phyloP scores from a whole-genome alignment of 495 filamentous ascomycete species.

The Aspergillus coremiiformis region DNA sequence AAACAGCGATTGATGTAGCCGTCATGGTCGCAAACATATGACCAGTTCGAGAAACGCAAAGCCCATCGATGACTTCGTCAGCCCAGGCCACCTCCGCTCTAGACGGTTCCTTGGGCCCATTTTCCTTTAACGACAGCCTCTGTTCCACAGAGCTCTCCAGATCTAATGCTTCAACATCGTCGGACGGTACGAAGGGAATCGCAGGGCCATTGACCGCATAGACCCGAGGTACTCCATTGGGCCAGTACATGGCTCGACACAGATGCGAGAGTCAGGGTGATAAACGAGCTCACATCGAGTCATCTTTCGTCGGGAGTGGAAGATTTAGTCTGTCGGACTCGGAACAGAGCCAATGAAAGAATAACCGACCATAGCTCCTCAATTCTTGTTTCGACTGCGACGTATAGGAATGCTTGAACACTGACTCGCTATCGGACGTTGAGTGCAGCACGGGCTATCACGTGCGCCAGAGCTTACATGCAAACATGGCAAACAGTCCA shows the following conservation, averaged over 20 bases:
- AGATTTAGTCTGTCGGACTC: slow-evolving; percentile 15
- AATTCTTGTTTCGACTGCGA: background rate
- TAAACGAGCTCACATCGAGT: slow-evolving; percentile 33
- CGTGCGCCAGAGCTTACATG: slow-evolving; percentile 10
- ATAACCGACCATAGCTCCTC: slow-evolving; percentile 16
- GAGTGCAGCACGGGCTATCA: slow-evolving; percentile 5
- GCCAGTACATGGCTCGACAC: slow-evolving; percentile 85
- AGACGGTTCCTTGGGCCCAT: slow-evolving; percentile 12
- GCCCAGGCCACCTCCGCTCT: slow-evolving; percentile 30
- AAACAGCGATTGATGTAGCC: slow-evolving; percentile 70
- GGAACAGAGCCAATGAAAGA: slow-evolving; percentile 15
- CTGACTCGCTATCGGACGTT: background rate
- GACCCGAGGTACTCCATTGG: slow-evolving; percentile 80
- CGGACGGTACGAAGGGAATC: slow-evolving; percentile 30
- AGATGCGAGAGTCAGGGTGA: slow-evolving; percentile 20
- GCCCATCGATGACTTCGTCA: slow-evolving; percentile 59
- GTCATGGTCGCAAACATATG: slow-evolving; percentile 89
- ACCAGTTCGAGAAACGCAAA: slow-evolving; percentile 73
- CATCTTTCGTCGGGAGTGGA: slow-evolving; percentile 25
- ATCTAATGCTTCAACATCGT: slow-evolving; percentile 21
- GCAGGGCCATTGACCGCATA: slow-evolving; percentile 66
- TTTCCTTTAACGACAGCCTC: slow-evolving; percentile 6
- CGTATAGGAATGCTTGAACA: background rate
- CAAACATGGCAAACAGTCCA: slow-evolving; percentile 11
- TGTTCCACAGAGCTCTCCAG: slow-evolving; percentile 13